Evolutionary conservation across 306 rosid genomes (phyloP), one percentile per base, ranked within the genome.

Genomic region (Rosa multiflora): DNA sequence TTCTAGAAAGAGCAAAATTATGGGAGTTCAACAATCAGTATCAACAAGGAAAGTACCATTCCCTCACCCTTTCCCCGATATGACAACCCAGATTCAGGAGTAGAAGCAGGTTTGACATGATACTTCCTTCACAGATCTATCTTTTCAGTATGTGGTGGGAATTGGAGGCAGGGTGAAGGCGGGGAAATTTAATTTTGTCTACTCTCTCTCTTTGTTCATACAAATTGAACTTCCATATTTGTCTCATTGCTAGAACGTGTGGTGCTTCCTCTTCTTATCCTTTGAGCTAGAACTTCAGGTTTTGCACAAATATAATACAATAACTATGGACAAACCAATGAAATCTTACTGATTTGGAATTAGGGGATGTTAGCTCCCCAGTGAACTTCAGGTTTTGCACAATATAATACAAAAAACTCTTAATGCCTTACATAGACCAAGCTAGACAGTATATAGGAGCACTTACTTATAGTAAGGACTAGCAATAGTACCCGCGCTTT

Each of bases 241-340:
- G 67, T 59, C 66, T 59, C 17, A 4, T 23, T 59, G 10, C 61
- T 55, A 59, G 2, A 23, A 23, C 23, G 7, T 53, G 17, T 59
- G 37, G 67, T 59, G 67, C 67, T 59, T 59, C 39, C 67, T 59
- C 18, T 59, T 59, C 67, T 59, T 59, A 23, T 11, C 35, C 67
- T 59, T 11, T 59, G 67, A 59, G 67, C 39, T 59, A 10, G 39
- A 23, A 11, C 66, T 59, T 26, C 4, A 23, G 37, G 26, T 59
- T 23, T 59, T 59, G 35, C 35, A 59, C 39, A n/a, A n/a, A n/a
- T n/a, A n/a, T n/a, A n/a, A 23, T 59, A 8, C 37, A 59, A 26
- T 59, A 59, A 59, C 67, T 59, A 59, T 26, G 59, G 23, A 53
- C n/a, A 53, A 18, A 53, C 52, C n/a, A 18, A 6, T 53, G 39